These are phyloP conservation scores for Cephaloascus fragrans DNA, from an alignment of 805 yeast genomes.

Conservation along the genomic window DNA sequence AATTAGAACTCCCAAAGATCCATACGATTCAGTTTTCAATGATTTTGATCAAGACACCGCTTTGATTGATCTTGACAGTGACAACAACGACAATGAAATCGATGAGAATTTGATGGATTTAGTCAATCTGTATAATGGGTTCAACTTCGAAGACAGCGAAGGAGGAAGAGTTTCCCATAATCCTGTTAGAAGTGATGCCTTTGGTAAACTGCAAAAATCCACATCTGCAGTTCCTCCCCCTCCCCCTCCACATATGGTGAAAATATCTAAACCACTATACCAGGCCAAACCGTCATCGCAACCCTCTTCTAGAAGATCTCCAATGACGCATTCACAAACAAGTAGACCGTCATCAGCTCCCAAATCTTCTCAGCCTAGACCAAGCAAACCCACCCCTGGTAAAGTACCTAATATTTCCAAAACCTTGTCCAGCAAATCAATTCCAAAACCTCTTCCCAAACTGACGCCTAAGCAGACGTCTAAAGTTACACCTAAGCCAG, in stretches of 20 bases:
- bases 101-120: constrained; percentile 20
- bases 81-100: background rate
- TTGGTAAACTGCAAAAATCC: too few relatives aligned
- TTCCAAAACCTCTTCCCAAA: constrained; percentile 2
- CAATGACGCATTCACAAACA: too few relatives aligned
- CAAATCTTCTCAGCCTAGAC: background rate
- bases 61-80: background rate
- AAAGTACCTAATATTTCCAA: constrained; percentile 1
- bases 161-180: background rate
- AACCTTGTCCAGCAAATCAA: constrained; percentile 1
- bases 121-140: constrained; percentile 7
- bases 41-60: constrained; percentile 27
- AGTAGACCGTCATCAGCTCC: background rate
- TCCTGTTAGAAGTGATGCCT: too few relatives aligned
- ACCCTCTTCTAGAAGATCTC: background rate
- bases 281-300: background rate
- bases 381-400: constrained; percentile 1
- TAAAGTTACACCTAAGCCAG: background rate
- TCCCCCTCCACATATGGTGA: background rate
- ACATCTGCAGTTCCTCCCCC: too few relatives aligned
- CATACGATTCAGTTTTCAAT: constrained; percentile 11
- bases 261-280: too few relatives aligned
- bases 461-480: background rate
- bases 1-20: constrained; percentile 1
- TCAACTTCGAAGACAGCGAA: background rate